Base-by-base conservation (phyloP, 2,329 filamentous ascomycete genomes). In the Lojkania enalia region DNA sequence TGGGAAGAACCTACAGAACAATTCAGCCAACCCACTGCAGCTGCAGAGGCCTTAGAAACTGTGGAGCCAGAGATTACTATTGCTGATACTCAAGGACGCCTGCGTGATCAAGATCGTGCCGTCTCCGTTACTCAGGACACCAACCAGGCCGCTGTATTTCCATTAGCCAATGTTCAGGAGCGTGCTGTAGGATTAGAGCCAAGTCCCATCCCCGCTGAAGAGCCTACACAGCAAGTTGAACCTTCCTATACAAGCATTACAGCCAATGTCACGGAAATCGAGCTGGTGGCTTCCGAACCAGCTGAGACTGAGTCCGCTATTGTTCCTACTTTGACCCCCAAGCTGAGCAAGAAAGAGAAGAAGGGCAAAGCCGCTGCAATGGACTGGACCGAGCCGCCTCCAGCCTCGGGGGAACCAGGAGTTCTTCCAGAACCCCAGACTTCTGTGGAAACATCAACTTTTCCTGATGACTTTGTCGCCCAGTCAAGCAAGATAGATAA, bases 271-370 rank as follows among this genome's bases (percentile, higher is more conserved):
- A 27, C 7, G n/a, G 23, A 27, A n/a, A 7, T 27, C 7, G 23
- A 27, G 23, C 23, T n/a, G 7, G 23, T n/a, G 7, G 7, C 23
- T 27, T 9, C n/a, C 23, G 23, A 27, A 16, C 30, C 30, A 16
- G 16, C 27, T 6, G 38, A 47, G 20, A 48, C 48, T 37, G 54
- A 55, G 14, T 15, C 41, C 2, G 12, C 35, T 9, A 13, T 39
- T 55, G 42, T 47, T 14, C 48, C 61, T 42, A 35, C 46, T 46
- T 35, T 58, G 20, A 44, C 49, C 12, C 57, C 44, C 18, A 57
- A 57, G 39, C 55, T 56, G 38, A 66, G 56, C 45, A 64, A 67
- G 46, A 63, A 61, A 31, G 60, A 60, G 21, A 50, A 54, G 46
- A 58, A 54, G 40, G 51, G 44, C 39, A 54, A 52, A 41, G 35